phyloP scores from a whole-genome alignment of 805 yeast genomes.

The Candida sonorensis region DNA sequence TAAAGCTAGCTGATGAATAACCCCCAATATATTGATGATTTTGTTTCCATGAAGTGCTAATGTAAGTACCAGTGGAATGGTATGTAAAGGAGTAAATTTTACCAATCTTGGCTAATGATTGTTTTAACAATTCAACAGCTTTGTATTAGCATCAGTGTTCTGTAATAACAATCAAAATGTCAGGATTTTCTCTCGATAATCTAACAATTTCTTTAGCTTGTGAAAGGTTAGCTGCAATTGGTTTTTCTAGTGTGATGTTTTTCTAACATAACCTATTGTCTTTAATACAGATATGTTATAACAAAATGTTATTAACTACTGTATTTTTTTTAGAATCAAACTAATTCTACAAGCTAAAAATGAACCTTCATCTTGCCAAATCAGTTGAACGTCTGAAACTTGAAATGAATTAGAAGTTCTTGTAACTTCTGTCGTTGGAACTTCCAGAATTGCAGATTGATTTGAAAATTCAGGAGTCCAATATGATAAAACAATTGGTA shows the following conservation, averaged over 20 bases:
- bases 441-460: conserved; percentile 89
- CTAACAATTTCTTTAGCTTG: conserved; percentile 79
- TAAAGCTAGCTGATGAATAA: conserved; percentile 80
- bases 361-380: conserved; percentile 89
- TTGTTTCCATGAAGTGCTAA: conserved; percentile 78
- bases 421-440: conserved; percentile 74
- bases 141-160: conserved; percentile 83
- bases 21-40: conserved; percentile 93
- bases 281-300: no score
- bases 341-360: conserved; percentile 89
- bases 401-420: conserved; percentile 94
- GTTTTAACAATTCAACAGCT: conserved; percentile 47
- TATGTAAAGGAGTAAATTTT: conserved; percentile 62
- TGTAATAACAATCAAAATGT: conserved; percentile 63
- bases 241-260: conserved; percentile 83
- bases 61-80: conserved; percentile 64
- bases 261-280: no score
- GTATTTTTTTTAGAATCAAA: no score
- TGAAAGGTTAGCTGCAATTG: conserved; percentile 77
- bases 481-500: conserved; percentile 64
- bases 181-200: conserved; percentile 49
- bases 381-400: conserved; percentile 82
- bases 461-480: conserved; percentile 94
- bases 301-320: no score
- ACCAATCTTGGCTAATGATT: conserved; percentile 67